A percentile compares a stretch with the other conserved stretches of the same genome.
Conservation (phyloP, 768 basidiomycete species). For the Leccinum subtestaceum region DNA sequence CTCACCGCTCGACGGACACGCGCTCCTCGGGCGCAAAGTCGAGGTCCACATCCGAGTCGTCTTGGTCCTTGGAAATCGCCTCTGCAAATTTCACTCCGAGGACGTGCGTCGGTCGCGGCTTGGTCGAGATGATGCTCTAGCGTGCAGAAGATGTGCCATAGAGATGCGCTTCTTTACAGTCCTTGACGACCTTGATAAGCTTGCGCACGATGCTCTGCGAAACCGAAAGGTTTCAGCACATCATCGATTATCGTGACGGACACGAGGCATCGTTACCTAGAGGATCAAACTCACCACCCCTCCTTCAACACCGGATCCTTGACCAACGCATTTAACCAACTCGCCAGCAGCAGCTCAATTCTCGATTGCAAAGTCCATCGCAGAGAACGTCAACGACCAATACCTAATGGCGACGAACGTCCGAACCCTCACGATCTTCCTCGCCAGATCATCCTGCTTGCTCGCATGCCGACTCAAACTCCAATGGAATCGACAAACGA, state of each 20-base stretch:
- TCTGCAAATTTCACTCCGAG: constrained; percentile 68
- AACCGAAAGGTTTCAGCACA: constrained; percentile 7
- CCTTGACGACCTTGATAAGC: constrained; percentile 78
- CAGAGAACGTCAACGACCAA: constrained; percentile 89
- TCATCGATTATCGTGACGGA: neutral
- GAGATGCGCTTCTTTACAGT: constrained; percentile 70
- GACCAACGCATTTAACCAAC: constrained; percentile 76
- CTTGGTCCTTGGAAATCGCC: constrained; percentile 44
- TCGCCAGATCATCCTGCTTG: constrained; percentile 62
- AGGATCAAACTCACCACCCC: constrained; percentile 54
- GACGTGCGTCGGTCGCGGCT: constrained; percentile 41
- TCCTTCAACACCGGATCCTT: constrained; percentile 73
- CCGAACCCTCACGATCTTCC: constrained; percentile 78
- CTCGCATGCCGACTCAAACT: constrained; percentile 43
- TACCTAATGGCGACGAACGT: constrained; percentile 89
- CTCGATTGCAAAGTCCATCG: constrained; percentile 79
- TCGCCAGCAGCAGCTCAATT: constrained; percentile 67
- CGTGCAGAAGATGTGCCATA: constrained; percentile 28
- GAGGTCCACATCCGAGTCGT: constrained; percentile 76
- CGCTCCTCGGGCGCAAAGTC: constrained; percentile 64
- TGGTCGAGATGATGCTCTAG: constrained; percentile 30
- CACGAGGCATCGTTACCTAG: neutral
- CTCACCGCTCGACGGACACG: constrained; percentile 27
- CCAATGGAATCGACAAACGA: constrained; percentile 70
- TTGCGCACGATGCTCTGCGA: constrained; percentile 70